A percentile compares a stretch with the other conserved stretches of the same genome.
Conservation (phyloP, 257 asterid species). For the Parsonsia alboflavescens region DNA sequence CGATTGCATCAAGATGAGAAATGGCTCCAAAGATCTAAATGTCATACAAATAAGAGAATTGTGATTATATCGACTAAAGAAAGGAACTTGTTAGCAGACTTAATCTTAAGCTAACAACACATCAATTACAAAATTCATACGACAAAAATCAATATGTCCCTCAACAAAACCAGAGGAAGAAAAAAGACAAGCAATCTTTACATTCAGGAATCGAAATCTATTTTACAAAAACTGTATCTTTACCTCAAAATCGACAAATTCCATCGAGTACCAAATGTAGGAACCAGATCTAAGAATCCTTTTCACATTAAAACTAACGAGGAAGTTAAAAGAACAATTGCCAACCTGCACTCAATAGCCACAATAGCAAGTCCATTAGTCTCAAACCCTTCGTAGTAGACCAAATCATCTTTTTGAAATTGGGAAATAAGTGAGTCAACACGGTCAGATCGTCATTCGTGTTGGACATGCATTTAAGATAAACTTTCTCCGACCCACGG, state of each 20-base stretch:
- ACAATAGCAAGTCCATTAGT: constrained; percentile 44
- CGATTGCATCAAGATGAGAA: too few species aligned
- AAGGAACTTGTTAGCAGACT: background rate
- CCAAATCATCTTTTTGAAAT: constrained; percentile 38
- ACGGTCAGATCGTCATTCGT: constrained; percentile 36
- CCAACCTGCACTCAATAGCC: constrained; percentile 49
- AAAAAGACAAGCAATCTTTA: background rate
- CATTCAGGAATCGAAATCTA: background rate
- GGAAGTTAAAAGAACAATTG: background rate
- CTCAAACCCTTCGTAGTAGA: constrained; percentile 49
- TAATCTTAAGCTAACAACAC: background rate
- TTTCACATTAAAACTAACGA: background rate
- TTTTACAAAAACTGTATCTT: constrained; percentile 1
- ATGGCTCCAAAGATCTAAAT: constrained; percentile 15
- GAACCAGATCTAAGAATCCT: constrained; percentile 19
- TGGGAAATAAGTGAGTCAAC: constrained; percentile 31
- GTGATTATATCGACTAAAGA: background rate
- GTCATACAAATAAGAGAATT: background rate
- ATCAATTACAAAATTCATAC: background rate
- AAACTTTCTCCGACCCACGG: constrained; percentile 37
- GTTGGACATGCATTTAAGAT: constrained; percentile 40
- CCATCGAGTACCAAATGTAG: background rate
- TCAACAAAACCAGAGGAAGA: background rate
- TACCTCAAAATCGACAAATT: constrained; percentile 1
- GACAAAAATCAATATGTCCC: background rate